Evolutionary conservation across 2,329 filamentous ascomycete species (phyloP).

Genomic region (Colletotrichum sp.): DNA sequence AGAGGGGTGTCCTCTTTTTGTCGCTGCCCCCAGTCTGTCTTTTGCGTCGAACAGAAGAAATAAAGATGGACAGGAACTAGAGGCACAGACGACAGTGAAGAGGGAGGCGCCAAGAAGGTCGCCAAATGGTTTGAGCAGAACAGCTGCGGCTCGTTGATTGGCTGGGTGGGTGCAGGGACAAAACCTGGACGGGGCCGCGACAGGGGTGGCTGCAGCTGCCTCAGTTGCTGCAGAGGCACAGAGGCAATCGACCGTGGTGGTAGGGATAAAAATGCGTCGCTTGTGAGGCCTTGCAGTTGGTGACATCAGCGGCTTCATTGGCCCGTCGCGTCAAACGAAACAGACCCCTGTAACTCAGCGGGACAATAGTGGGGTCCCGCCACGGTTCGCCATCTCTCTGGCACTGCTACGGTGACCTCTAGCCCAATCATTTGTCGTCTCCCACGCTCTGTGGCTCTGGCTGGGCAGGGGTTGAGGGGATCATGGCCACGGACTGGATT

Average conservation of each 20-base stretch:
- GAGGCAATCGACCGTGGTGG: background rate
- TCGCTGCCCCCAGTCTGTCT: background rate
- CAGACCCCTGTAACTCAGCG: constrained; percentile 14
- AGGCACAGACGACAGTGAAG: background rate
- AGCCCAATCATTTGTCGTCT: background rate
- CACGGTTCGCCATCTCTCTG: constrained; percentile 1
- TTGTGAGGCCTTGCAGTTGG: constrained; percentile 14
- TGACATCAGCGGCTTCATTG: constrained; percentile 43
- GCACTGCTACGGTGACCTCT: background rate
- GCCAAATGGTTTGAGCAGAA: background rate
- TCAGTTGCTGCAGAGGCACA: constrained; percentile 4
- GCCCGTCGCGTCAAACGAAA: constrained; percentile 23
- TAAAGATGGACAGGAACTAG: background rate
- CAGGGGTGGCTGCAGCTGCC: constrained; percentile 7
- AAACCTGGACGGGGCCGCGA: background rate
- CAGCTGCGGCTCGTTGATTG: constrained; percentile 14
- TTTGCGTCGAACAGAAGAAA: background rate
- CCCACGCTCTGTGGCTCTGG: background rate
- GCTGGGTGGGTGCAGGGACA: background rate
- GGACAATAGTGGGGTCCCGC: constrained; percentile 4
- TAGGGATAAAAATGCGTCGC: background rate
- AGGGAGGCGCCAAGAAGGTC: background rate
- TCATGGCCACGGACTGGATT: background rate
- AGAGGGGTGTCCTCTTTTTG: background rate
- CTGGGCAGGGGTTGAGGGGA: background rate